Percentiles rank a stretch among this genome's conserved stretches.
Conservation (phyloP, 2,329 filamentous ascomycete species). For the Chalara sp. region DNA sequence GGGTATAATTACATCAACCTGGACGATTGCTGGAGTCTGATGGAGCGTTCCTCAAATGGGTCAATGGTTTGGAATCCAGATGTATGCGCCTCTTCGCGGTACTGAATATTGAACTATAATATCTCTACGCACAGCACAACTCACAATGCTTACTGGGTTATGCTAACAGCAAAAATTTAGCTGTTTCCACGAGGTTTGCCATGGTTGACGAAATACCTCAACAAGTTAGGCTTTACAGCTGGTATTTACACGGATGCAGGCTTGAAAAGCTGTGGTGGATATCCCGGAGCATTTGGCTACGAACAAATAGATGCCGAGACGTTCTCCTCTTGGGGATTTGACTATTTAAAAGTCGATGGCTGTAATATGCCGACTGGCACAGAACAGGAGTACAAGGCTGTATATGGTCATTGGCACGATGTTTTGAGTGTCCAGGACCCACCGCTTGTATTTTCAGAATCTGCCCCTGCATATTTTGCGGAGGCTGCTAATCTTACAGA, state of each 20-base stretch:
- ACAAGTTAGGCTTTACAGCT: slow-evolving; percentile 50
- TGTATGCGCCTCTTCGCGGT: not conserved
- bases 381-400: slow-evolving; percentile 32
- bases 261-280: slow-evolving; percentile 41
- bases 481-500: slow-evolving; percentile 31
- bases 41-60: slow-evolving; percentile 34
- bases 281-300: slow-evolving; percentile 49
- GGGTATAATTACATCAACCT: slow-evolving; percentile 53
- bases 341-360: slow-evolving; percentile 55
- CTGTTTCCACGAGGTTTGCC: slow-evolving; percentile 54
- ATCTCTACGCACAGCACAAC: no score
- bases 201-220: slow-evolving; percentile 47
- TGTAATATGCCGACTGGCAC: slow-evolving; percentile 35
- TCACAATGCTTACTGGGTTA: no score
- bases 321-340: slow-evolving; percentile 48
- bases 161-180: not conserved
- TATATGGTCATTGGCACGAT: slow-evolving; percentile 35
- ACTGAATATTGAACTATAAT: not conserved
- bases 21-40: slow-evolving; percentile 55
- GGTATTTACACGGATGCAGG: slow-evolving; percentile 56
- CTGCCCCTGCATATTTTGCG: slow-evolving; percentile 44
- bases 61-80: slow-evolving; percentile 37
- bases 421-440: slow-evolving; percentile 21
- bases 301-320: slow-evolving; percentile 51
- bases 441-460: slow-evolving; percentile 29